A percentile compares a stretch with the other conserved stretches of the same genome.
phyloP scores from a whole-genome alignment of 441 rosid genomes.

The Populus hybrid region DNA sequence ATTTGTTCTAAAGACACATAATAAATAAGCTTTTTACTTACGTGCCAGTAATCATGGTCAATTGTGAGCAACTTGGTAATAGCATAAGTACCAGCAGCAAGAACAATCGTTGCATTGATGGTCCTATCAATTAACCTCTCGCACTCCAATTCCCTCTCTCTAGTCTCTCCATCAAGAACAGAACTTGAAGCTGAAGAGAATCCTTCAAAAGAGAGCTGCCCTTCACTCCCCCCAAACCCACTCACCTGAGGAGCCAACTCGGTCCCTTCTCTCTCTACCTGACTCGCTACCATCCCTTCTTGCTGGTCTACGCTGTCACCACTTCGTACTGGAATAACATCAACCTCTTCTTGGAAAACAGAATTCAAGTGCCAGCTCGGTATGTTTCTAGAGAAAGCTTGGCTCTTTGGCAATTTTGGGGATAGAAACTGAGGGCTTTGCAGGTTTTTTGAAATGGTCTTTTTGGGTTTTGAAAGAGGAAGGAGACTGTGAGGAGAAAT shows the following conservation, averaged over 20 bases:
- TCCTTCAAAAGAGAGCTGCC: constrained; percentile 66
- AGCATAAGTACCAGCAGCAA: constrained; percentile 77
- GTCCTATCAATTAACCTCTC: constrained; percentile 51
- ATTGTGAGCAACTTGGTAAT: constrained; percentile 84
- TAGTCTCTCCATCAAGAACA: constrained; percentile 23
- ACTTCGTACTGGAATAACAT: constrained; percentile 55
- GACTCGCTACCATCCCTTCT: constrained; percentile 46
- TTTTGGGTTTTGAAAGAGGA: constrained; percentile 45
- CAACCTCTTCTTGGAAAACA: constrained; percentile 45
- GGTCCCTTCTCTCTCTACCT: constrained; percentile 37
- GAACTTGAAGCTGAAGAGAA: constrained; percentile 53
- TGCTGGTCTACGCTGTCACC: constrained; percentile 23
- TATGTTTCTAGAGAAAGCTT: constrained; percentile 35
- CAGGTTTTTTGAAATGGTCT: constrained; percentile 21
- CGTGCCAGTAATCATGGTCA: constrained; percentile 93
- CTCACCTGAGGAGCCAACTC: constrained; percentile 52
- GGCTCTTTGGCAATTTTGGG: constrained; percentile 28
- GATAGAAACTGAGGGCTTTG: constrained; percentile 16
- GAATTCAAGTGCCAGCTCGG: constrained; percentile 44
- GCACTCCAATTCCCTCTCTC: constrained; percentile 29
- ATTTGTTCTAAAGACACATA: not conserved
- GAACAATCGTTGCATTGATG: constrained; percentile 68
- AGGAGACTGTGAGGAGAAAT: constrained; percentile 46
- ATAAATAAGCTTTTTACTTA: constrained; percentile 27
- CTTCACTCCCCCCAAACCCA: constrained; percentile 57